Percentiles rank a stretch among this genome's conserved stretches.
Evolutionary conservation across 2,329 filamentous ascomycete species (phyloP).

Genomic region (Neobulgaria alba): DNA sequence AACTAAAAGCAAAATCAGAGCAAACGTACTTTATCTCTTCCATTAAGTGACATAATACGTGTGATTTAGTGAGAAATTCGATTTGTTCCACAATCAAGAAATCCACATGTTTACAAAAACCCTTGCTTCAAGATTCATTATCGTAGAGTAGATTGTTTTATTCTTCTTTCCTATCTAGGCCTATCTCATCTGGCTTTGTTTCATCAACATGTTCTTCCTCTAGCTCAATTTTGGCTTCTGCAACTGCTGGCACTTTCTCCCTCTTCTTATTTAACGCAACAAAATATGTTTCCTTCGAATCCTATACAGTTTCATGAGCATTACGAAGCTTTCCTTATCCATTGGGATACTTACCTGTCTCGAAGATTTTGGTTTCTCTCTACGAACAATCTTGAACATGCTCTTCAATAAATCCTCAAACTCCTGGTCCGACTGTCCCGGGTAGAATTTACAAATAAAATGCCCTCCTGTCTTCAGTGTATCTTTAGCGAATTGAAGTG

Average conservation of each 20-base stretch:
- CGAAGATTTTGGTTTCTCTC: constrained; percentile 89
- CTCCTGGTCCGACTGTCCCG: constrained; percentile 75
- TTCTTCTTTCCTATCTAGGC: too few relatives aligned
- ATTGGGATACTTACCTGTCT: constrained; percentile 63
- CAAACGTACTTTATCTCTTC: too few relatives aligned
- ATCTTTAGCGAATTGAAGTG: constrained; percentile 76
- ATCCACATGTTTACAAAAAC: too few relatives aligned
- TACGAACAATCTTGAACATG: constrained; percentile 70
- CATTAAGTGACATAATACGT: neutral
- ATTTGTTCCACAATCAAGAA: too few relatives aligned
- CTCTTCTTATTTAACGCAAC: constrained; percentile 66
- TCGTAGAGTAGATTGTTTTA: too few relatives aligned
- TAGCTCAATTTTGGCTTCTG: constrained; percentile 1
- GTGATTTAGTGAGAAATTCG: too few relatives aligned
- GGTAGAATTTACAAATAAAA: constrained; percentile 97
- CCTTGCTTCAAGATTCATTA: too few relatives aligned
- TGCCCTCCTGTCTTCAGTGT: constrained; percentile 75
- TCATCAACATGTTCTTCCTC: neutral
- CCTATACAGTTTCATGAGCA: constrained; percentile 39
- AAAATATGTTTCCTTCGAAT: constrained; percentile 81
- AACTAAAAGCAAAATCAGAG: constrained; percentile 14
- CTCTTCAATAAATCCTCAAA: constrained; percentile 67
- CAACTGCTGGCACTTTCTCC: constrained; percentile 19
- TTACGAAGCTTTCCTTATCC: too few relatives aligned
- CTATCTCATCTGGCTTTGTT: too few relatives aligned